Conservation (phyloP, 139 green algal species). For the Diplosphaera chodatii region DNA sequence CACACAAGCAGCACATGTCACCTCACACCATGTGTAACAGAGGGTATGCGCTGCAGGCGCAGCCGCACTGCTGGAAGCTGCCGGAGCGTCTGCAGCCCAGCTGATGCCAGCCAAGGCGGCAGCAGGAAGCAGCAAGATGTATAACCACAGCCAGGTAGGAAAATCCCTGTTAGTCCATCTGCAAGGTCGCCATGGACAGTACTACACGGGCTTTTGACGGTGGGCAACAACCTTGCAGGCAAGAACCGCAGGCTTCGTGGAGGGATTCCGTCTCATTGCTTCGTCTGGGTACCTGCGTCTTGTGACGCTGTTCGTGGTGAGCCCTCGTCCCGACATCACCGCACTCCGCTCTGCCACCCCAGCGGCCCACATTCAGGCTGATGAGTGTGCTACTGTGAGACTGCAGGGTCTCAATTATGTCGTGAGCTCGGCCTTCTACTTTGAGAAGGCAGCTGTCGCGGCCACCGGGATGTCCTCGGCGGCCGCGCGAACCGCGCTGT, state of each 20-base stretch:
- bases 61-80: slow-evolving; percentile 21
- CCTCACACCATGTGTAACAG: no score
- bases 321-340: no score
- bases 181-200: no score
- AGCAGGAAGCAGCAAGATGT: no score
- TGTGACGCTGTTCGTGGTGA: slow-evolving; percentile 41
- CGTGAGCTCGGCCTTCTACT: slow-evolving; percentile 66
- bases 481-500: slow-evolving; percentile 42
- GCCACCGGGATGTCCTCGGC: slow-evolving; percentile 9
- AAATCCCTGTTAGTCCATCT: neutral
- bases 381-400: no score
- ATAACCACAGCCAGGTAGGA: neutral
- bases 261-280: slow-evolving; percentile 44
- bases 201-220: no score
- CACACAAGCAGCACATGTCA: no score
- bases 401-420: slow-evolving; percentile 22
- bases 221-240: no score
- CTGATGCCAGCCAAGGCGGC: neutral
- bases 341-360: no score
- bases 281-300: slow-evolving; percentile 54
- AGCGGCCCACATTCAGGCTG: no score
- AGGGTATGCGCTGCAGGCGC: no score
- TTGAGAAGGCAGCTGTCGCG: slow-evolving; percentile 59
- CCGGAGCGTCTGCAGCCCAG: neutral
- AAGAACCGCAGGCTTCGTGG: no score